Evolutionary conservation across 176 grass and related monocot species (phyloP), one percentile per base, ranked within the genome.

Genomic region (Oryza meyeriana): DNA sequence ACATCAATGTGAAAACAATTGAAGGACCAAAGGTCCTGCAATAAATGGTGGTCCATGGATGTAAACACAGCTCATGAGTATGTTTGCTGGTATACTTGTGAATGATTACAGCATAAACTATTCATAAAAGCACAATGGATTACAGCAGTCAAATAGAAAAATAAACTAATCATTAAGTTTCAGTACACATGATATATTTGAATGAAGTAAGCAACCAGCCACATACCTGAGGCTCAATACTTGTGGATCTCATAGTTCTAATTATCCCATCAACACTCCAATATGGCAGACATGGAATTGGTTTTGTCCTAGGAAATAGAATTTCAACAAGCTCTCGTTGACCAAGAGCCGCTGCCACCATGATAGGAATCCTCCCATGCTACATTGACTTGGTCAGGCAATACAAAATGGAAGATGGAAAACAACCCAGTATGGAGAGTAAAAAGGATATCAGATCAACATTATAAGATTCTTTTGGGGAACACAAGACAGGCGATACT

Each of bases 241-340:
- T n/a, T 61, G 45, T 27, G 25, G 36, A 73, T 30, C 28, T 73
- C 26, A 41, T 48, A 32, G 48, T 30, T 57, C 27, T 64, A 61
- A 83, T 61, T 83, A 83, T 83, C 70, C 36, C 80, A 34, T 83
- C 38, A 74, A 83, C 38, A 45, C 38, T 83, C 69, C 80, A 74
- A 83, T 47, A 36, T 72, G 55, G 73, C 9, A 79, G 2, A 58
- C 40, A 73, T 76, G 78, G n/a, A 36, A 86, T 74, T 50, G 79
- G 75, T 84, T 47, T 84, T 72, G 81, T 81, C 61, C 4, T 30
- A 80, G 77, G 67, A 78, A 90, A 83, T 12, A 90, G 34, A 47
- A 83, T 87, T 84, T 90, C 66, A 17, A 90, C 84, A 69, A 72
- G 34, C 40, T 78, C 84, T 58, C 64, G 74, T 68, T 79, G 41